Evolutionary conservation across 441 rosid genomes (phyloP).

Genomic region (Raphanus hybrid): DNA sequence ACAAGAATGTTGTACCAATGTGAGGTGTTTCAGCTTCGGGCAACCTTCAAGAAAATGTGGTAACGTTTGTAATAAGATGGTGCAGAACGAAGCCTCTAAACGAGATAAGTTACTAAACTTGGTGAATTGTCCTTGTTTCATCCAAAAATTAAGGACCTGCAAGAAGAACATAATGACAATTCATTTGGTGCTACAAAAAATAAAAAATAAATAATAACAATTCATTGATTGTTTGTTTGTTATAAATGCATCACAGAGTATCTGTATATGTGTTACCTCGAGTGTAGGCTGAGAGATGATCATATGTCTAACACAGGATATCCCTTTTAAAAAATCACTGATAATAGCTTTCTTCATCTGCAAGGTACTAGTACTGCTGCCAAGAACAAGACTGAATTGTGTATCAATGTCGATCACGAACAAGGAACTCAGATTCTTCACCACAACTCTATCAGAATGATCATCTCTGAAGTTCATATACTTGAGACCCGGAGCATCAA

Average conservation of each 20-base stretch:
- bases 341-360: neutral
- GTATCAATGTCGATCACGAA: neutral
- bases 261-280: neutral
- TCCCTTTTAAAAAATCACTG: neutral
- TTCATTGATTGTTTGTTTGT: neutral
- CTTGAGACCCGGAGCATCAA: slow-evolving; percentile 8
- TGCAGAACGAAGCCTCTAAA: slow-evolving; percentile 3
- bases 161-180: neutral
- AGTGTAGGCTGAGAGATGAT: slow-evolving; percentile 16
- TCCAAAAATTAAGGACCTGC: slow-evolving; percentile 7
- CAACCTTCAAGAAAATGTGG: neutral
- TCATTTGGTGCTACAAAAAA: neutral
- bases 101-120: slow-evolving; percentile 1
- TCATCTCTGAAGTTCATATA: neutral
- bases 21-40: slow-evolving; percentile 11
- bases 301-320: slow-evolving; percentile 20
- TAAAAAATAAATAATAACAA: neutral
- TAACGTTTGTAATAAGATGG: neutral
- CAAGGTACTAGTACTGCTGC: neutral
- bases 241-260: neutral
- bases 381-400: neutral
- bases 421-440: slow-evolving; percentile 11
- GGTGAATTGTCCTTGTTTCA: neutral
- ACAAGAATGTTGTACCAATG: slow-evolving; percentile 6
- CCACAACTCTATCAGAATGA: neutral